Evolutionary conservation across 1,284 basidiomycete species (phyloP).

Genomic region (Moesziomyces antarcticus): DNA sequence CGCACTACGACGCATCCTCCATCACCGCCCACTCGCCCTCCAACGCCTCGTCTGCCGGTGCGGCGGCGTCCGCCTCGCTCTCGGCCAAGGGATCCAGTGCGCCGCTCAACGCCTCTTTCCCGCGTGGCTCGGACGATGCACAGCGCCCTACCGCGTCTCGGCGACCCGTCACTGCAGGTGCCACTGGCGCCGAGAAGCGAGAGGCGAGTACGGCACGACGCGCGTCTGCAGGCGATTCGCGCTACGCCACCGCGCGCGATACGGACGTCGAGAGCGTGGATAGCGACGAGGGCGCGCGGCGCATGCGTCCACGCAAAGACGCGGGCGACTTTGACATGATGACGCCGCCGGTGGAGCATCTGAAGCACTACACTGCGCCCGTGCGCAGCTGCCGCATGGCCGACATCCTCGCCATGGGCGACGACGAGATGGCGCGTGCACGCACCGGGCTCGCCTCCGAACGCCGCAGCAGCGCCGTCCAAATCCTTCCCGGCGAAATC

Average conservation of each 20-base stretch:
- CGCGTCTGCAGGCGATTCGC: constrained; percentile 21
- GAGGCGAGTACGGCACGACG: constrained; percentile 7
- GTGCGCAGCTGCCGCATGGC: constrained; percentile 21
- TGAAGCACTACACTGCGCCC: constrained; percentile 40
- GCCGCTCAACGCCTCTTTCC: constrained; percentile 28
- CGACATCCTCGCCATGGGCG: constrained; percentile 38
- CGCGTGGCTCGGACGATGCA: constrained; percentile 11
- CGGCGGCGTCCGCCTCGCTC: constrained; percentile 9
- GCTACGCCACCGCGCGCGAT: constrained; percentile 4
- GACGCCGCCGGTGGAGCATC: constrained; percentile 55
- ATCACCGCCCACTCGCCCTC: constrained; percentile 31
- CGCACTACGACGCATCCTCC: constrained; percentile 13
- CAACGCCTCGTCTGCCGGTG: constrained; percentile 12
- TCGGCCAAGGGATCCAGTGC: constrained; percentile 21
- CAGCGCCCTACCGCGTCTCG: too few relatives aligned
- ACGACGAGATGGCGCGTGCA: constrained; percentile 32
- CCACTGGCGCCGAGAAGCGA: not conserved
- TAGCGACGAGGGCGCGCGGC: constrained; percentile 18
- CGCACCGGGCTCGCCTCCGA: constrained; percentile 8
- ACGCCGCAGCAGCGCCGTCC: constrained; percentile 27
- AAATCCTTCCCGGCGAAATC: constrained; percentile 39
- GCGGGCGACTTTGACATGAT: constrained; percentile 56
- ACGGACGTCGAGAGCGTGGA: constrained; percentile 5
- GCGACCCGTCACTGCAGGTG: not conserved
- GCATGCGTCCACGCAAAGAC: constrained; percentile 53